Conservation (phyloP, 2,329 filamentous ascomycete species). For the Drechmeria coniospora region DNA sequence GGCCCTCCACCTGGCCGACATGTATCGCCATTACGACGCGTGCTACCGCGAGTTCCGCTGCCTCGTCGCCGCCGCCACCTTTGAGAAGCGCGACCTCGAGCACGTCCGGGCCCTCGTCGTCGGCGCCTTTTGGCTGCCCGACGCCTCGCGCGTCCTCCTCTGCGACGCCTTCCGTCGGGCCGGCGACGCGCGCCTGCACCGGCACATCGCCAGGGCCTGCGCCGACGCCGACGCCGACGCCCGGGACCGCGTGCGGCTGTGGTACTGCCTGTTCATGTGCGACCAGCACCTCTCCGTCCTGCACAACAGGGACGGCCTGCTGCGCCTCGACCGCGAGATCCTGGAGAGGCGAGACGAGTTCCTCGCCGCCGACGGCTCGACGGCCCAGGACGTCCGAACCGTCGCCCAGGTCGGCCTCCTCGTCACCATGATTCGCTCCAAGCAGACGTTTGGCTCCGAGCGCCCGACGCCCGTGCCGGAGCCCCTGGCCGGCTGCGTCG, state of each 20-base stretch:
- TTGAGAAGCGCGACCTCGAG: slow-evolving; percentile 18
- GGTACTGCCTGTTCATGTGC: slow-evolving; percentile 20
- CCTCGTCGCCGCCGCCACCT: slow-evolving; percentile 1
- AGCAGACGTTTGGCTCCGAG: slow-evolving; percentile 1
- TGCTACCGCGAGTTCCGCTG: slow-evolving; percentile 2
- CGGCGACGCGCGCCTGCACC: slow-evolving; percentile 22
- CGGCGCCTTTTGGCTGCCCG: slow-evolving; percentile 22
- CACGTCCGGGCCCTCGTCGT: slow-evolving; percentile 20
- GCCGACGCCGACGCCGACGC: not conserved
- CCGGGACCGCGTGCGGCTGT: slow-evolving; percentile 19
- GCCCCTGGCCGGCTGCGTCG: not conserved
- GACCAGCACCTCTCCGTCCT: slow-evolving; percentile 16
- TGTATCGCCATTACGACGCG: slow-evolving; percentile 3
- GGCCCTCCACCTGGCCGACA: slow-evolving; percentile 7
- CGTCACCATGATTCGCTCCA: slow-evolving; percentile 1
- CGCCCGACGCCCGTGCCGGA: not conserved
- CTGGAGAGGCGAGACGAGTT: slow-evolving; percentile 1
- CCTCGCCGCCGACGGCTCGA: not conserved
- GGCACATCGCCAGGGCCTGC: slow-evolving; percentile 1
- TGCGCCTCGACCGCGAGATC: not conserved
- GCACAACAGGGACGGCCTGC: slow-evolving; percentile 1
- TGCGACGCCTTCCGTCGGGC: slow-evolving; percentile 21
- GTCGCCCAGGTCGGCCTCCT: slow-evolving; percentile 1
- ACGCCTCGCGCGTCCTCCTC: slow-evolving; percentile 22
- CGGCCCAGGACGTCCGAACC: slow-evolving; percentile 1